These are phyloP conservation scores for Phytophthora uliginosa DNA, from an alignment of 352 stramenopile genomes.

Conservation along the genomic window DNA sequence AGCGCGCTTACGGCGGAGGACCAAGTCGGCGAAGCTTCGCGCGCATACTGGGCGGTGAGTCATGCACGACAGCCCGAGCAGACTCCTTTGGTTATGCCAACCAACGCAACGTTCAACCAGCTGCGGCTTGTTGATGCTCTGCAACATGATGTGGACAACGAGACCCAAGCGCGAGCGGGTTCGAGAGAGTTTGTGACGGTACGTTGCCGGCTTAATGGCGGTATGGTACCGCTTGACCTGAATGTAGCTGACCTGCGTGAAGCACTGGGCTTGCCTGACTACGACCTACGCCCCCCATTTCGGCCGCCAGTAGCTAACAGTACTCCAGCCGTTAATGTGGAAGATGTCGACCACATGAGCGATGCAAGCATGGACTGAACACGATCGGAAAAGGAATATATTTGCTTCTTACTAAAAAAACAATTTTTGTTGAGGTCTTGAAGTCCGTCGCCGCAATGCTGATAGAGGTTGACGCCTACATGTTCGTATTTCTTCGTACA, in stretches of 20 bases:
- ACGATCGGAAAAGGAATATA: not conserved
- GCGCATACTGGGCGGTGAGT: constrained; percentile 7
- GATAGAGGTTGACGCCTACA: no score
- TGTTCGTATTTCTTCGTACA: no score
- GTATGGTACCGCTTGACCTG: not conserved
- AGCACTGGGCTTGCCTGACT: not conserved
- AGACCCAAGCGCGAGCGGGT: not conserved
- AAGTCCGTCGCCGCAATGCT: no score
- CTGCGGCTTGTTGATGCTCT: not conserved
- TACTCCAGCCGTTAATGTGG: not conserved
- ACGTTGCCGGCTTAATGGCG: not conserved
- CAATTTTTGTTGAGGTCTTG: no score
- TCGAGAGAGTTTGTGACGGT: not conserved
- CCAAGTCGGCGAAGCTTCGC: not conserved
- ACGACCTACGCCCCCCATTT: not conserved
- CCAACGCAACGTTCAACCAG: constrained; percentile 1
- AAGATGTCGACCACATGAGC: not conserved
- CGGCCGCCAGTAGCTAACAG: not conserved
- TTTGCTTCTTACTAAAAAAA: no score
- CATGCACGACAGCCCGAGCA: constrained; percentile 6
- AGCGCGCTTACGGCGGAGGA: not conserved
- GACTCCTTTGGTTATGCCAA: not conserved
- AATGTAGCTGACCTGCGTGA: not conserved
- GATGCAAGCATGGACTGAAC: not conserved
- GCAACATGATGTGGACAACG: not conserved